Evolutionary conservation across 1,139 yeast species (phyloP), one percentile per base, ranked within the genome.

Genomic region (Candida sp.): DNA sequence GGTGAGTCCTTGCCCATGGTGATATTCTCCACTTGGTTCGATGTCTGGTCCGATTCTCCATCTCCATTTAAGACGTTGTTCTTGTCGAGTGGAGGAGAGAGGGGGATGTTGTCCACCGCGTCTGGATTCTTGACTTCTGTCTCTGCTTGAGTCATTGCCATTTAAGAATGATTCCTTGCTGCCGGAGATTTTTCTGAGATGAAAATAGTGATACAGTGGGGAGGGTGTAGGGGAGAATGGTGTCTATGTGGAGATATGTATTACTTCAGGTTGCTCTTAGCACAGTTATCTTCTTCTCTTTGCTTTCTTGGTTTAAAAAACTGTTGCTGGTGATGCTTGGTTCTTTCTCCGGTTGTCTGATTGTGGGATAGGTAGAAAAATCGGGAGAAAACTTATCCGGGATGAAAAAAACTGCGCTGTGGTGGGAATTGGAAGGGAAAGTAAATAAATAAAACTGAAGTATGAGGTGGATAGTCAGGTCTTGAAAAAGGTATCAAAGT

Each of bases 1-100:
- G 78, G 78, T 6, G 77, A 71, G 42, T 66, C 69, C 49, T 60
- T 65, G 27, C 58, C 54, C 30, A 49, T 46, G 30, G 62, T 52
- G 22, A 48, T 47, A 37, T 53, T 54, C 17, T 37, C 54, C 11
- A 42, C 41, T 7, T 30, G 42, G 30, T 48, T 44, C 9, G 34
- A 26, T 3, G 51, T 48, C 8, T 23, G 44, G 28, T 44, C 46
- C 7, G 46, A 40, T 25, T 49, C 51, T 3, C 45, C 51, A 26
- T 45, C 44, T n/a, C 45, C 32, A 28, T 28, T 33, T n/a, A 22
- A 26, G 11, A 23, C 17, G 42, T 12, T 30, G 17, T 22, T 35
- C 11, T 17, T 35, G 8, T 37, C 43, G n/a, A 30, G 39, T n/a
- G 50, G 37, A 25, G 48, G 37, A 5, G 49, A 28, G 30, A 47